These are phyloP conservation scores for Trichophyton rubrum DNA, from an alignment of 2,329 filamentous ascomycete genomes.

Conservation along the genomic window DNA sequence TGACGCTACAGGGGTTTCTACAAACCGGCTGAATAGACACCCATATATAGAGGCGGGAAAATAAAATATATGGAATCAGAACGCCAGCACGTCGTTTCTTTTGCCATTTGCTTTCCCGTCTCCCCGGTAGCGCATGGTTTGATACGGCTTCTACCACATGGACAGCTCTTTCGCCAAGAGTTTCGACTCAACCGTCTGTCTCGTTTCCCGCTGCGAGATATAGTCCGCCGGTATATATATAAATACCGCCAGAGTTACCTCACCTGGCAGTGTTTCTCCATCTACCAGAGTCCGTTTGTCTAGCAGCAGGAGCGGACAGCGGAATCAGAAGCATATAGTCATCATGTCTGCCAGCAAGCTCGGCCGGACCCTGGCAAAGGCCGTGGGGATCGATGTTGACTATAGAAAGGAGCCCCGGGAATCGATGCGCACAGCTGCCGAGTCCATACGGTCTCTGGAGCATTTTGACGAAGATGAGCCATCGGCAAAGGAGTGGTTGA, in stretches of 20 bases:
- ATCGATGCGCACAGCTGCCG: slow-evolving; percentile 9
- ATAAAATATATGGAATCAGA: background rate
- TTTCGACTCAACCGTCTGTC: background rate
- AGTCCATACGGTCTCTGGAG: slow-evolving; percentile 16
- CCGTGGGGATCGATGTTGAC: slow-evolving; percentile 10
- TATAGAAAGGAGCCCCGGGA: slow-evolving; percentile 11
- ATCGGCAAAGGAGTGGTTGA: slow-evolving; percentile 11
- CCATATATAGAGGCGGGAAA: background rate
- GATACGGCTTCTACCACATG: background rate
- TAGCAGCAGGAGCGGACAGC: background rate
- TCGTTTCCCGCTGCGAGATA: background rate
- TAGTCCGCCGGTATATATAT: background rate
- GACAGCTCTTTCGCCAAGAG: background rate
- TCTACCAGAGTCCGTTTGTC: background rate
- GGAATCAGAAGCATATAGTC: background rate
- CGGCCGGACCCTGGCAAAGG: slow-evolving; percentile 7
- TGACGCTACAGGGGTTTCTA: background rate
- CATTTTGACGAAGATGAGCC: slow-evolving; percentile 14
- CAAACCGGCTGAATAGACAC: too few relatives aligned
- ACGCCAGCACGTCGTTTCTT: background rate
- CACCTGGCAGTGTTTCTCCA: background rate
- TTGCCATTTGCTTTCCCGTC: background rate
- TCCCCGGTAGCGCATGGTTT: background rate
- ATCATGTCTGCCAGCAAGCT: slow-evolving; percentile 8
- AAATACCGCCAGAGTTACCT: background rate